These are phyloP conservation scores for Tuber melanosporum DNA, from an alignment of 495 filamentous ascomycete genomes.

Conservation along the genomic window DNA sequence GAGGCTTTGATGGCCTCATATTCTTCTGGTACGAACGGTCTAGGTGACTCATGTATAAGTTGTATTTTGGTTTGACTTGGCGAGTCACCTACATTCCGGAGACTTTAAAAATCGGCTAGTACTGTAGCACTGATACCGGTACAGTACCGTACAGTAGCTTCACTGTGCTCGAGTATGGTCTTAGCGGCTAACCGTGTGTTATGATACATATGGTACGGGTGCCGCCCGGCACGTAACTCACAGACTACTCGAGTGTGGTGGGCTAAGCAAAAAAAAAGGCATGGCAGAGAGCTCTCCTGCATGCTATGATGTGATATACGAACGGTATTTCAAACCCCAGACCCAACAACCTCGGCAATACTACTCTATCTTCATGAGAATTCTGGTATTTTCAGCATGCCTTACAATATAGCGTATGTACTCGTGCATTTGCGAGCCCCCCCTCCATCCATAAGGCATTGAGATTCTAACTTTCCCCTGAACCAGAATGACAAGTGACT, in stretches of 20 bases:
- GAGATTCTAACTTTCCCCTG: constrained; percentile 27
- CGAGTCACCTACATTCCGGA: too few species aligned
- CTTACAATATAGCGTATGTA: constrained; percentile 68
- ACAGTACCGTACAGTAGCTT: too few species aligned
- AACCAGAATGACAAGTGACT: constrained; percentile 88
- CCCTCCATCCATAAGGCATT: background rate
- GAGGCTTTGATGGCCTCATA: too few species aligned
- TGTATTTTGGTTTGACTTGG: too few species aligned
- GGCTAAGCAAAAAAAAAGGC: background rate
- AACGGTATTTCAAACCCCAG: background rate
- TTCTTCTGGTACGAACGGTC: too few species aligned
- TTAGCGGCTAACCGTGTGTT: background rate
- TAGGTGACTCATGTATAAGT: too few species aligned
- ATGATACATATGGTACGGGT: background rate
- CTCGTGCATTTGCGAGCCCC: background rate
- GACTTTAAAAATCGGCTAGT: too few species aligned
- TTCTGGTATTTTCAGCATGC: constrained; percentile 46
- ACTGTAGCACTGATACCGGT: background rate
- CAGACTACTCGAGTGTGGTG: background rate
- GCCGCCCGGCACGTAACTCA: background rate
- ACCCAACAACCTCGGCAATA: background rate
- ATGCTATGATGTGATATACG: background rate
- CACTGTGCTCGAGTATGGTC: background rate
- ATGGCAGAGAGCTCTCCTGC: background rate
- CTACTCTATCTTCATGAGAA: background rate